Conservation (phyloP, 805 yeast genomes). For the Scheffersomyces coipomensis region DNA sequence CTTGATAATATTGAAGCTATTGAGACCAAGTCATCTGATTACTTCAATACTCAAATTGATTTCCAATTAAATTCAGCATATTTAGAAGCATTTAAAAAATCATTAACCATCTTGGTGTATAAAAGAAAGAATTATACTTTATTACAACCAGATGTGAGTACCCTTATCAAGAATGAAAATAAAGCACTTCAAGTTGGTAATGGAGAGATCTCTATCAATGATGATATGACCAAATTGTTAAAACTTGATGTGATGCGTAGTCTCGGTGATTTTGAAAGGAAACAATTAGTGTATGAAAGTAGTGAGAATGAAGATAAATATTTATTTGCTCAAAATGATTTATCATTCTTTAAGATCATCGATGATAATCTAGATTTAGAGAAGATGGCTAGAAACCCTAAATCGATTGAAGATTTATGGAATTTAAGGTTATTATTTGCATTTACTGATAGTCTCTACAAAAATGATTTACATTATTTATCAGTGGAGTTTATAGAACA, state of each 20-base stretch:
- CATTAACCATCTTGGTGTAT: constrained; percentile 52
- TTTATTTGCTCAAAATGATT: constrained; percentile 22
- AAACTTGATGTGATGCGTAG: constrained; percentile 20
- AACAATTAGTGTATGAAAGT: constrained; percentile 25
- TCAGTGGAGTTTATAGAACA: constrained; percentile 51
- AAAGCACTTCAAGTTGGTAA: constrained; percentile 24
- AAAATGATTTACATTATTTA: constrained; percentile 42
- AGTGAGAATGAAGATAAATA: constrained; percentile 12
- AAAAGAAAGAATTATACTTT: constrained; percentile 42
- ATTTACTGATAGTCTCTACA: constrained; percentile 47
- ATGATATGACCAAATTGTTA: constrained; percentile 22
- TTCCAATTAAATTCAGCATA: constrained; percentile 41
- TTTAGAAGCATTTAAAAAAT: constrained; percentile 40
- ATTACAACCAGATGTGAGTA: constrained; percentile 28
- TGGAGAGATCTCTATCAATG: constrained; percentile 22
- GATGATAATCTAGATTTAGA: constrained; percentile 57
- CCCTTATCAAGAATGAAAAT: constrained; percentile 35
- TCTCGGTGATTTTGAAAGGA: constrained; percentile 26
- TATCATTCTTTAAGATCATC: constrained; percentile 44
- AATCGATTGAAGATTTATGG: constrained; percentile 56
- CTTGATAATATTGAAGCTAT: constrained; percentile 49
- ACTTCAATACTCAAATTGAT: constrained; percentile 53
- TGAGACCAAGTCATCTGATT: constrained; percentile 44
- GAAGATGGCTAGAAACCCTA: constrained; percentile 40
- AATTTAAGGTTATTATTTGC: constrained; percentile 61